Conservation (phyloP, 1,139 yeast species). For the Debaryomyces psychrophilus region DNA sequence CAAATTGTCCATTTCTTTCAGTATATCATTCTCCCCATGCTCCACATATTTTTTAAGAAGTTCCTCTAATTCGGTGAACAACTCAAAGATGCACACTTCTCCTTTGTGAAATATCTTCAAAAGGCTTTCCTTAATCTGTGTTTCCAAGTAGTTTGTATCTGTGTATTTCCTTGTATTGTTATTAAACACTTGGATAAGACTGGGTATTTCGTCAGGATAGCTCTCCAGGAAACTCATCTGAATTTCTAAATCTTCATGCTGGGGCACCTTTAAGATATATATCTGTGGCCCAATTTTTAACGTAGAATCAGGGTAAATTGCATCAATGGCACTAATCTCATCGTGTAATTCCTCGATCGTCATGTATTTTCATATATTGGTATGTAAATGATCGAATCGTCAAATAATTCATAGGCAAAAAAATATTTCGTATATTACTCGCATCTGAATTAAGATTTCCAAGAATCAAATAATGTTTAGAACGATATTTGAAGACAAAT, state of each 20-base stretch:
- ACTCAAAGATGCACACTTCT: conserved; percentile 78
- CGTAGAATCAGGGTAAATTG: conserved; percentile 75
- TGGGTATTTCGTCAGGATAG: conserved; percentile 72
- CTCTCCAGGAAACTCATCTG: conserved; percentile 68
- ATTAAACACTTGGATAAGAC: conserved; percentile 52
- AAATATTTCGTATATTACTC: not conserved
- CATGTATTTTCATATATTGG: conserved; percentile 20
- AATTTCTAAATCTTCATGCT: conserved; percentile 56
- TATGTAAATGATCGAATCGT: not conserved
- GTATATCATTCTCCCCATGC: not conserved
- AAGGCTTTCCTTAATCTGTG: conserved; percentile 51
- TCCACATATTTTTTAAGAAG: conserved; percentile 40
- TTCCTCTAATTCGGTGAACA: conserved; percentile 65
- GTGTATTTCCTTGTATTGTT: conserved; percentile 33
- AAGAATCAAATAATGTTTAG: not conserved
- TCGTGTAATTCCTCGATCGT: conserved; percentile 66
- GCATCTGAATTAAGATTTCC: not conserved
- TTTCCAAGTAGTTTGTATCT: conserved; percentile 49
- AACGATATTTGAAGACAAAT: not conserved
- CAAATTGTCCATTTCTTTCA: conserved; percentile 4
- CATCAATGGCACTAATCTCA: conserved; percentile 81
- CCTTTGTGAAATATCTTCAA: conserved; percentile 55
- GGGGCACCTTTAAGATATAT: conserved; percentile 64
- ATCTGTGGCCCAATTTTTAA: conserved; percentile 36
- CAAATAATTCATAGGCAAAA: not conserved